Percentiles rank a stretch among this genome's conserved stretches.
Evolutionary conservation across 2,329 filamentous ascomycete genomes (phyloP).

Genomic region (Fusarium nelsonii): DNA sequence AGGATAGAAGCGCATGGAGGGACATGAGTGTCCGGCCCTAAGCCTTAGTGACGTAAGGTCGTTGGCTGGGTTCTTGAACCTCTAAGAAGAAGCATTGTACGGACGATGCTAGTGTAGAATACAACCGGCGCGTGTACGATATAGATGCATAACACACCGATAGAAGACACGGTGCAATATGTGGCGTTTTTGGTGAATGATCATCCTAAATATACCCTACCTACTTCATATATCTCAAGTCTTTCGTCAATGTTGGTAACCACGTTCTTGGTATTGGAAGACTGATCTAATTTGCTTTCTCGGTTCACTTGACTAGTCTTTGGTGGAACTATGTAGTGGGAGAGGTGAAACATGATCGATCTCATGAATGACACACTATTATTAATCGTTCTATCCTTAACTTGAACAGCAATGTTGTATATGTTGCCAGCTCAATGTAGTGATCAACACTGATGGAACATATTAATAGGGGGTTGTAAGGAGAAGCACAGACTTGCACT

Average conservation of each 20-base stretch:
- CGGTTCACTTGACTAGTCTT: not conserved
- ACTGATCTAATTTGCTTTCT: not conserved
- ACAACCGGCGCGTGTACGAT: constrained; percentile 18
- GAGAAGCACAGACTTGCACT: not conserved
- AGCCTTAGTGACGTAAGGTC: not conserved
- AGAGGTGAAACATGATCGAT: not conserved
- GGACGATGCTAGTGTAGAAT: constrained; percentile 15
- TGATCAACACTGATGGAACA: not conserved
- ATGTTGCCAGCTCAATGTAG: not conserved
- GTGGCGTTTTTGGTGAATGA: constrained; percentile 19
- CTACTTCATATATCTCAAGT: not conserved
- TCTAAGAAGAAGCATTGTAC: not conserved
- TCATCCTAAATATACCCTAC: not conserved
- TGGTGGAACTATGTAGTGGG: not conserved
- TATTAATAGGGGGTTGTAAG: not conserved
- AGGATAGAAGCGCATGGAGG: not conserved
- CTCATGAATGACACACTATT: not conserved
- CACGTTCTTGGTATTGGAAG: not conserved
- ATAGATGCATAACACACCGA: constrained; percentile 1
- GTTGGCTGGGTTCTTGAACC: not conserved
- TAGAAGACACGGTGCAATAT: constrained; percentile 1
- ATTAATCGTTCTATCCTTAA: not conserved
- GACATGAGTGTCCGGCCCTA: not conserved
- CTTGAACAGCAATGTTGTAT: not conserved
- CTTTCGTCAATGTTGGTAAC: not conserved